Base-by-base conservation (phyloP, 306 rosid species). In the Lotus japonicus region DNA sequence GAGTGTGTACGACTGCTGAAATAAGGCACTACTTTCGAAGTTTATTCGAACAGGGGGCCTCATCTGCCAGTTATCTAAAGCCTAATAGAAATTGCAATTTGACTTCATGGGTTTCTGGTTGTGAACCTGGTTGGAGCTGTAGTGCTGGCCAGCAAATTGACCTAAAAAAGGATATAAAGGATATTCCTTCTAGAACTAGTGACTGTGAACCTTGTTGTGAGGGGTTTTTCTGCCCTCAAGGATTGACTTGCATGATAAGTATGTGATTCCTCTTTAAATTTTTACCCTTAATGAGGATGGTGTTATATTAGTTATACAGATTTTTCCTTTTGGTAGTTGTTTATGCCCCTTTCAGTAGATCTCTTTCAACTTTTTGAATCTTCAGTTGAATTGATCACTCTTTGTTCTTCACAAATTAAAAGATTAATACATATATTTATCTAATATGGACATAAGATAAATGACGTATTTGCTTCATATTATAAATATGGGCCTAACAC, bases 121-220 rank as follows among this genome's bases (percentile, higher is more conserved):
- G 95, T 44, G 95, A 90, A 66, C 91, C 96, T 72, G 95, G 95
- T 61, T 90, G 96, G 96, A 80, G 95, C 70, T 90, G 96, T 72
- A 82, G 85, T 74, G 51, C 74, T 3, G 65, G 41, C 58, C 17
- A 73, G 8, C 76, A n/a, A 33, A 51, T 85, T 74, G 88, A 85
- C 58, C 78, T 87, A 4, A 82, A 80, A 67, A 63, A 66, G 19
- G 75, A 69, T 7, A 11, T 36, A 31, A 55, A 48, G 14, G 80
- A 63, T 0, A 45, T 82, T 35, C 96, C 96, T 63, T 13, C 19
- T 39, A 87, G 95, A 80, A 77, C 36, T 13, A n/a, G 21, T 0
- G 66, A 82, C 4, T 89, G 94, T 33, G 81, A 78, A 71, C 87
- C 96, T 71, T 89, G 96, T 76, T 89, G 96, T 54, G 90, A 83